Evolutionary conservation across 371 early-diverging fungal genomes (phyloP), one percentile per base, ranked within the genome.

Genomic region (Phascolomyces articulosus): DNA sequence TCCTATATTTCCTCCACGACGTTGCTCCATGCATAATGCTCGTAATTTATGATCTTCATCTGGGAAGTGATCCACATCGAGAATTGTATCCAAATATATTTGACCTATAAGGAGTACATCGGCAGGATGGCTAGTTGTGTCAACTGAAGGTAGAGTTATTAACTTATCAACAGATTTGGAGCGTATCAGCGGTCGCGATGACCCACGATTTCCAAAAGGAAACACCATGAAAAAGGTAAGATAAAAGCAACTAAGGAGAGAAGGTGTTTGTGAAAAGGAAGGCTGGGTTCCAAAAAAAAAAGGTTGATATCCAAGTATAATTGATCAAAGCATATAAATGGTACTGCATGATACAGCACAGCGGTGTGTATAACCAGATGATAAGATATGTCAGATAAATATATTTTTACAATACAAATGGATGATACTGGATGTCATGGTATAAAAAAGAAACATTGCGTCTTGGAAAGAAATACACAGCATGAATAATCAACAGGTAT

Each of bases 1-100:
- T 27, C 80, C 83, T n/a, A 81, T 80, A 60, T 91, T 91, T 20
- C 91, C 91, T 38, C 91, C 91, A n/a, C 82, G 79, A 10, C 91
- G 78, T 40, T 79, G 75, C 56, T 87, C 86, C 64, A 84, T 80
- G 18, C 60, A 2, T 10, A 66, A 67, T 48, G 89, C 88, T 27
- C 89, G 70, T 1, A 75, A 63, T 62, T 91, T 91, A 3, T 76
- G 64, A 64, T 89, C 91, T 65, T 91, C 89, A 23, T 65, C 58
- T 1, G 89, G 91, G 63, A 81, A 89, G 13, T 65, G 56, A 21
- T 64, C 57, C 20, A 86, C 80, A 55, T 82, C 72, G 55, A 86
- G 72, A 60, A 86, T 83, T 0, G 77, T 82, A 49, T 86, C 86
- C 3, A 74, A 63, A 48, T 86, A 86, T 1, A 84, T 67, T 20